Percentiles rank a stretch among this genome's conserved stretches.
These are phyloP conservation scores for Mycosarcoma maydis DNA, from an alignment of 1,284 basidiomycete genomes.

Conservation along the genomic window DNA sequence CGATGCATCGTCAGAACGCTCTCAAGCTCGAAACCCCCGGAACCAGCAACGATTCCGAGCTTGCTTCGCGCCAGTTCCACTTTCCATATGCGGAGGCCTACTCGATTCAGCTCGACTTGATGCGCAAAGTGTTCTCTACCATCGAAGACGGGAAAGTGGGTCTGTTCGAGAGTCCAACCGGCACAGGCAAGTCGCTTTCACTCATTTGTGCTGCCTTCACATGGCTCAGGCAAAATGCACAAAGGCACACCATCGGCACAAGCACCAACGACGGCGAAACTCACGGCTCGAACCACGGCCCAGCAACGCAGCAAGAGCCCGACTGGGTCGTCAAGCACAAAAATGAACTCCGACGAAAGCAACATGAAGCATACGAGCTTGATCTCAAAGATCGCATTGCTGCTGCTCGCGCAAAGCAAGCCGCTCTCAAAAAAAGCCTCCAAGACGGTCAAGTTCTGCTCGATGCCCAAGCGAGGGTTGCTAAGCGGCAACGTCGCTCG, in stretches of 20 bases:
- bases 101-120: slow-evolving; percentile 84
- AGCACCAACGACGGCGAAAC: slow-evolving; percentile 8
- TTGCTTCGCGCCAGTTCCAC: slow-evolving; percentile 40
- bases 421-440: slow-evolving; percentile 26
- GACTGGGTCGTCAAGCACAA: slow-evolving; percentile 69
- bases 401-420: slow-evolving; percentile 45
- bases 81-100: slow-evolving; percentile 74
- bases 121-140: slow-evolving; percentile 83
- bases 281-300: not conserved
- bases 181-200: slow-evolving; percentile 69
- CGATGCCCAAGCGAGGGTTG: slow-evolving; percentile 10
- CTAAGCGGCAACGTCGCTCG: slow-evolving; percentile 17
- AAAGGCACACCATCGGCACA: slow-evolving; percentile 34
- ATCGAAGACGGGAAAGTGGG: slow-evolving; percentile 80
- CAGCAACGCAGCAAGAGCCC: slow-evolving; percentile 58
- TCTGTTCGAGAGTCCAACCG: slow-evolving; percentile 72
- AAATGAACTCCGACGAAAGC: slow-evolving; percentile 56
- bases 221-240: slow-evolving; percentile 63
- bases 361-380: slow-evolving; percentile 58
- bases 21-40: slow-evolving; percentile 29
- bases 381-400: slow-evolving; percentile 64
- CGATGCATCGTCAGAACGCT: not conserved
- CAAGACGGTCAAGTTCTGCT: slow-evolving; percentile 10
- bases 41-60: slow-evolving; percentile 1
- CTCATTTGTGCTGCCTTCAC: slow-evolving; percentile 68